These are phyloP conservation scores for Cutaneotrichosporon cutaneum DNA, from an alignment of 1,284 basidiomycete genomes.

Conservation along the genomic window DNA sequence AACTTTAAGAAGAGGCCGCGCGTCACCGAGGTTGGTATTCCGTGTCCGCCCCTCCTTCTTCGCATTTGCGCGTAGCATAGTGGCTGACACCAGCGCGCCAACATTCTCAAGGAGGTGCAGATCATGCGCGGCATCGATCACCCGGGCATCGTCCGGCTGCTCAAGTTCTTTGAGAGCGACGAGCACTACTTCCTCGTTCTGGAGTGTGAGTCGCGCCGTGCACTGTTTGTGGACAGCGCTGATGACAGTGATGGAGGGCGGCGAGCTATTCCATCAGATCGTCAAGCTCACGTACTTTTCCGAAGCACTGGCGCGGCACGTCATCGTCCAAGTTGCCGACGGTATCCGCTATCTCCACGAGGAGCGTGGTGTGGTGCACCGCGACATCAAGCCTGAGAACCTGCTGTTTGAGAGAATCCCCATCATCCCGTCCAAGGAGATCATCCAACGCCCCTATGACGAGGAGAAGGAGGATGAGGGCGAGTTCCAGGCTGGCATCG, in stretches of 20 bases:
- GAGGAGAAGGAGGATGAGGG: constrained; percentile 99
- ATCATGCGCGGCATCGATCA: constrained; percentile 97
- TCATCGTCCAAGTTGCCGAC: constrained; percentile 94
- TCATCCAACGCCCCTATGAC: constrained; percentile 82
- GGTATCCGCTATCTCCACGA: constrained; percentile 96
- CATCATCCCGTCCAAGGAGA: constrained; percentile 79
- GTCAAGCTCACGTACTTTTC: constrained; percentile 99
- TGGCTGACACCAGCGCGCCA: constrained; percentile 70
- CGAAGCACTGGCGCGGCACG: constrained; percentile 89
- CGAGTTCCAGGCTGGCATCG: constrained; percentile 84
- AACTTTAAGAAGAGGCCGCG: constrained; percentile 91
- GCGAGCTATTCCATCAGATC: constrained; percentile 98
- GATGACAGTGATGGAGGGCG: constrained; percentile 82
- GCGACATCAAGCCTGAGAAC: constrained; percentile 98
- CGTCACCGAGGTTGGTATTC: constrained; percentile 80
- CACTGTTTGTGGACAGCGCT: constrained; percentile 7
- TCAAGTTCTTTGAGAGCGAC: constrained; percentile 83
- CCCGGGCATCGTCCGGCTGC: constrained; percentile 82
- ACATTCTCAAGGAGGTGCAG: constrained; percentile 99
- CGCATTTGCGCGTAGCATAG: not conserved
- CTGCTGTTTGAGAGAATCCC: constrained; percentile 92
- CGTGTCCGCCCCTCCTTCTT: constrained; percentile 25
- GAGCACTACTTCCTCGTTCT: constrained; percentile 95
- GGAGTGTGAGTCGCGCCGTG: constrained; percentile 66
- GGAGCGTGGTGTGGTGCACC: constrained; percentile 85